Evolutionary conservation across 2,329 filamentous ascomycete genomes (phyloP), one percentile per base, ranked within the genome.

Genomic region (Xylaria sp.): DNA sequence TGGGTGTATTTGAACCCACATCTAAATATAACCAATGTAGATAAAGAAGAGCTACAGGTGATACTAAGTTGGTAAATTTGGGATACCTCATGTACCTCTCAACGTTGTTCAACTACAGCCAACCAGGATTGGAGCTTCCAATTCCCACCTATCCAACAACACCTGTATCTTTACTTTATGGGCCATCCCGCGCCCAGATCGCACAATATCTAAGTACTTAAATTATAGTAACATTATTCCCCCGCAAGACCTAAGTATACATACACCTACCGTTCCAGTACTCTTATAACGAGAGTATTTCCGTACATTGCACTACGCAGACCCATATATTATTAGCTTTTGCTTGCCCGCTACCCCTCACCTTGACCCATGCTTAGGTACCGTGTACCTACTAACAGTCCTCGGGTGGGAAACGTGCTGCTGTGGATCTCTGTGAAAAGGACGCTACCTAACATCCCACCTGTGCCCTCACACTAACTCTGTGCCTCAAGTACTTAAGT

Each of bases 401-500:
- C 25, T 20, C 49, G n/a, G 15, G 52, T 20, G n/a, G 55, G 48
- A 48, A 59, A 64, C 58, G 33, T 60, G 54, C 43, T 23, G 6
- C n/a, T 4, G 56, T 52, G 28, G 62, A 36, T 51, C 41, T 25
- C 43, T 31, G 25, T 60, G 51, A 67, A 66, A 66, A 73, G 73
- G 68, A 70, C 74, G 71, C 75, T 77, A 76, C n/a, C n/a, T n/a
- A 76, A 76, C 70, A 75, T 74, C 72, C 73, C 73, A 72, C 73
- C 51, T 59, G 60, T 18, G 28, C 68, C 4, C 25, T 12, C 23
- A 5, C 51, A 23, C 18, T 18, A 13, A 33, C 25, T 6, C 33
- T 23, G 46, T 59, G 58, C 23, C 41, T 65, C 15, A 46, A 39
- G 46, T 41, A 39, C 49, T 39, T 64, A 48, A 43, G 39, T 55